Base-by-base conservation (phyloP, 1,284 basidiomycete species). In the Golubevia pallescens region DNA sequence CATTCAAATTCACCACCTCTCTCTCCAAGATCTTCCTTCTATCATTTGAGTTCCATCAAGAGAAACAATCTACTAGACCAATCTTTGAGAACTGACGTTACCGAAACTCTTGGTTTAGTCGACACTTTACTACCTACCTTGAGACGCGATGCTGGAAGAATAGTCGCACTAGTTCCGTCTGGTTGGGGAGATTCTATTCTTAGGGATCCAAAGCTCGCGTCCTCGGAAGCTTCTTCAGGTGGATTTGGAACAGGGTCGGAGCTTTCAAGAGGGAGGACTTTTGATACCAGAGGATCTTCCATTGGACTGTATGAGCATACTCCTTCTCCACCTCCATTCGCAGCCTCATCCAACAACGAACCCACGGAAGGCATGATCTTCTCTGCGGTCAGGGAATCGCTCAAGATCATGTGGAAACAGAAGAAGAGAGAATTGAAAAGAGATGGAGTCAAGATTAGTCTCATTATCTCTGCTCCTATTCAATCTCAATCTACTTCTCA, bases 61-160 rank as follows among this genome's bases (percentile, higher is more conserved):
- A 48, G 42, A 16, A 48, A 48, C 16, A 16, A 10, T 16, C 42
- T 48, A 13, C 16, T 48, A 48, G 42, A 48, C 16, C 42, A 48
- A n/a, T 70, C 73, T 1, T 62, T 77, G 32, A 62, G 62, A 14
- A 73, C 73, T 1, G 75, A 77, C 51, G 66, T 77, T 2, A 69
- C 69, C 2, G 70, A 77, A 23, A 61, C 65, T 13, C 63, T 66
- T 28, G 73, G 68, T 1, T 48, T 77, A 51, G 61, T 77, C 61
- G 69, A 72, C 24, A 70, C 68, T 2, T 68, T 77, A n/a, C 69
- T 73, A 42, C 75, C 75, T 0, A 69, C 69, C 1, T 51, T 77
- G 5, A 72, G 68, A 56, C 59, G 70, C 3, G 75, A 73, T 42
- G 64, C 64, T 24, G 75, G 75, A 2, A 63, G 75, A 2, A 62